phyloP scores from a whole-genome alignment of 1,139 yeast species.

The Taiozyma onychis region DNA sequence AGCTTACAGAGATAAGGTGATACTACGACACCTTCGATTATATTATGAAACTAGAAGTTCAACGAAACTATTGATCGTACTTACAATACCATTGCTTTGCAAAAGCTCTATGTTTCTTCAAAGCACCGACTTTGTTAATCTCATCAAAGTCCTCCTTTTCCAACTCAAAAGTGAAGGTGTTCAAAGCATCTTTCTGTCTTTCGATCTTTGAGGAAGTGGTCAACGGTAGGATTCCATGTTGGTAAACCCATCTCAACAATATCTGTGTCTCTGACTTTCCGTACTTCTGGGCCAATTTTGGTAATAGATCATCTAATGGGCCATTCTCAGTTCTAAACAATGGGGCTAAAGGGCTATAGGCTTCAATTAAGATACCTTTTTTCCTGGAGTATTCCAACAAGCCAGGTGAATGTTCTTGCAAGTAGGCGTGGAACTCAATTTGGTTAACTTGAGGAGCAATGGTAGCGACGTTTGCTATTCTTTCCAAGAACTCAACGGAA shows the following conservation, averaged over 20 bases:
- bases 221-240: constrained; percentile 35
- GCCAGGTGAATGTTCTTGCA: constrained; percentile 53
- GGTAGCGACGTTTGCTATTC: constrained; percentile 44
- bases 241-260: constrained; percentile 34
- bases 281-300: constrained; percentile 29
- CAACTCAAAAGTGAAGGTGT: constrained; percentile 36
- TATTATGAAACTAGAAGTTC: no score
- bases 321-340: constrained; percentile 44
- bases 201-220: constrained; percentile 44
- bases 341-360: constrained; percentile 75
- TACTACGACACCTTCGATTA: no score
- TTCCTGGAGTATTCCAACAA: constrained; percentile 47
- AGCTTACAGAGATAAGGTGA: no score
- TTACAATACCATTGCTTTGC: constrained; percentile 9
- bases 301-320: constrained; percentile 21
- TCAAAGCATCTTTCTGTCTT: constrained; percentile 39
- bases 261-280: constrained; percentile 31
- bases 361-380: constrained; percentile 57
- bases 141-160: constrained; percentile 28
- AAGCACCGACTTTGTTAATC: constrained; percentile 26
- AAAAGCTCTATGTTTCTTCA: constrained; percentile 29
- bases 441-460: constrained; percentile 67
- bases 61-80: constrained; percentile 4
- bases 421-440: constrained; percentile 68
- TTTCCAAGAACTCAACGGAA: constrained; percentile 46